Conservation (phyloP, 768 basidiomycete species). For the Suillus sp. region DNA sequence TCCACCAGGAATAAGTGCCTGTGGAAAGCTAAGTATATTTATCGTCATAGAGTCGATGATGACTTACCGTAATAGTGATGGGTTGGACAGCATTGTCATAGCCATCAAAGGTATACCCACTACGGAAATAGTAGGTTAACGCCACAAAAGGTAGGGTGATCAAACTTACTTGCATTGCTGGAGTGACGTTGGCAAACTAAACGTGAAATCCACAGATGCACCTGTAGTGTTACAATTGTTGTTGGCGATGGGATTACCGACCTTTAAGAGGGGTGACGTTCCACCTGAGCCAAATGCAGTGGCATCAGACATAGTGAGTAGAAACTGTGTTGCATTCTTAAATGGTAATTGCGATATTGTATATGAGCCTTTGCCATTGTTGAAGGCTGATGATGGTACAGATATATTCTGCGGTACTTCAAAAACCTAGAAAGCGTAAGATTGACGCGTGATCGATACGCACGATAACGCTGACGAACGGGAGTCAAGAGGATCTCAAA, state of each 20-base stretch:
- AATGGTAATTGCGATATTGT: constrained; percentile 47
- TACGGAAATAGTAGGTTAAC: constrained; percentile 23
- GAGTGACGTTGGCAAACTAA: constrained; percentile 52
- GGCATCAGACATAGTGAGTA: constrained; percentile 72
- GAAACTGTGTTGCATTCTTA: constrained; percentile 39
- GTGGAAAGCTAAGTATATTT: constrained; percentile 9
- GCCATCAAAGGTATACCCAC: constrained; percentile 48
- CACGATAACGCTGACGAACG: constrained; percentile 33
- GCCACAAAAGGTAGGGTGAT: neutral
- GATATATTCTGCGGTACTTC: constrained; percentile 53
- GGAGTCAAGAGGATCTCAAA: constrained; percentile 52
- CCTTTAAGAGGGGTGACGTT: constrained; percentile 48
- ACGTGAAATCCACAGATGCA: constrained; percentile 48
- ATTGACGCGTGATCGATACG: constrained; percentile 11
- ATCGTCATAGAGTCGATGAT: neutral
- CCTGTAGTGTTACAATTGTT: constrained; percentile 50
- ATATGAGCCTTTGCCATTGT: constrained; percentile 55
- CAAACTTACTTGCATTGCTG: constrained; percentile 60
- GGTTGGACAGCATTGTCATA: constrained; percentile 53
- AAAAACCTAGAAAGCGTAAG: constrained; percentile 45
- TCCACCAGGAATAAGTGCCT: constrained; percentile 71
- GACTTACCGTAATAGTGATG: constrained; percentile 52
- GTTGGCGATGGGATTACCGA: constrained; percentile 45
- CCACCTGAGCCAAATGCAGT: constrained; percentile 72
- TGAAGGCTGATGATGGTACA: constrained; percentile 57